Percentiles rank a stretch among this genome's conserved stretches.
phyloP scores from a whole-genome alignment of 257 asterid species.

The Primulina tabacum region DNA sequence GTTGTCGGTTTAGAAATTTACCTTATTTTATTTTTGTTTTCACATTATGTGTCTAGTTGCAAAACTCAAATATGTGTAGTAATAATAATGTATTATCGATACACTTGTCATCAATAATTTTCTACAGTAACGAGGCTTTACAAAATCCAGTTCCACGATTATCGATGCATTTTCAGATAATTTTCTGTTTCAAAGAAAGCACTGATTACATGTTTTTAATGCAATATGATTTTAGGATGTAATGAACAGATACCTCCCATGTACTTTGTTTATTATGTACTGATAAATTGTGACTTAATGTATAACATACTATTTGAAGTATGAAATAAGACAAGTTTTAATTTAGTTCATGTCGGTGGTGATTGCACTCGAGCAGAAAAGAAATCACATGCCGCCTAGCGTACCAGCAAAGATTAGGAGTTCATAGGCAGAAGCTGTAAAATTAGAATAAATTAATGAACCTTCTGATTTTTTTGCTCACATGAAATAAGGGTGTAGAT shows the following conservation, averaged over 20 bases:
- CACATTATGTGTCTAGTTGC: not conserved
- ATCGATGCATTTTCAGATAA: not conserved
- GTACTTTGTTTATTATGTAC: not conserved
- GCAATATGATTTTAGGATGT: not conserved
- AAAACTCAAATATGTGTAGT: not conserved
- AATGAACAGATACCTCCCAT: not conserved
- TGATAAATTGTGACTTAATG: not conserved
- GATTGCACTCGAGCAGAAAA: not conserved
- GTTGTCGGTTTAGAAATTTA: not conserved
- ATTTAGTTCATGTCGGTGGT: not conserved
- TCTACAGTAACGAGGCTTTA: not conserved
- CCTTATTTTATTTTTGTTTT: not conserved
- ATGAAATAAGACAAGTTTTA: no score
- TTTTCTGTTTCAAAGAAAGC: not conserved
- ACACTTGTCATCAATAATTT: no score
- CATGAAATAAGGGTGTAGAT: not conserved
- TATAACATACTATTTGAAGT: no score
- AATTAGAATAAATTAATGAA: no score
- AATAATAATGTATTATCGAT: not conserved
- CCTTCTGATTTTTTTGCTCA: not conserved
- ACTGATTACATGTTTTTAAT: not conserved
- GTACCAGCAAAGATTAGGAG: not conserved
- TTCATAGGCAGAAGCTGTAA: no score
- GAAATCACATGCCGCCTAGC: not conserved
- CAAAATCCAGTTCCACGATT: not conserved